Conservation (phyloP, 2,329 filamentous ascomycete species). For the Fusarium albidum region DNA sequence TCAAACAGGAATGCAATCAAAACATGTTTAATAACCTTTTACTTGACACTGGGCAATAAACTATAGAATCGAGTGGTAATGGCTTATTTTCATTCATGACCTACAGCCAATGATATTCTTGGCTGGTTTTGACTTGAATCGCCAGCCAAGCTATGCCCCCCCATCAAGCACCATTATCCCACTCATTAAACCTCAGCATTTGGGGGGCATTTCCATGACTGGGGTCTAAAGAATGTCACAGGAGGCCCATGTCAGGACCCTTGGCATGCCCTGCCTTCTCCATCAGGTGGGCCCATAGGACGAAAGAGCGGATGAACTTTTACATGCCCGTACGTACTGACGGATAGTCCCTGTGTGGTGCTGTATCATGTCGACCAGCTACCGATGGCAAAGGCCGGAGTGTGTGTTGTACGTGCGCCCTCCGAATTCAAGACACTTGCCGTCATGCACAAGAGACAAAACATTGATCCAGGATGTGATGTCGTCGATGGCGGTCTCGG, state of each 20-base stretch:
- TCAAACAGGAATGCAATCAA: background rate
- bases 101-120: too few species aligned
- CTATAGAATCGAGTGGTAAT: too few species aligned
- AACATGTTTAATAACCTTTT: background rate
- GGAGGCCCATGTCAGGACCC: conserved; percentile 1
- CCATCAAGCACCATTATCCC: conserved; percentile 11
- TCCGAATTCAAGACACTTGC: background rate
- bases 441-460: background rate
- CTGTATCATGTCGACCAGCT: background rate
- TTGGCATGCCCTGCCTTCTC: background rate
- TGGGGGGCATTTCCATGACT: background rate
- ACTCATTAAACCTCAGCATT: conserved; percentile 10
- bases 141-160: background rate
- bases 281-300: background rate
- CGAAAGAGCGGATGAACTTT: conserved; percentile 25
- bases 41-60: too few species aligned
- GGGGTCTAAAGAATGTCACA: conserved; percentile 7
- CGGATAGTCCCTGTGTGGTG: too few species aligned
- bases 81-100: too few species aligned
- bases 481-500: background rate
- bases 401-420: conserved; percentile 4
- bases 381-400: background rate
- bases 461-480: background rate
- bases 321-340: too few species aligned
- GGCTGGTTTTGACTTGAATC: too few species aligned